These are phyloP conservation scores for Brettanomyces naardenensis DNA, from an alignment of 805 yeast genomes.

Conservation along the genomic window DNA sequence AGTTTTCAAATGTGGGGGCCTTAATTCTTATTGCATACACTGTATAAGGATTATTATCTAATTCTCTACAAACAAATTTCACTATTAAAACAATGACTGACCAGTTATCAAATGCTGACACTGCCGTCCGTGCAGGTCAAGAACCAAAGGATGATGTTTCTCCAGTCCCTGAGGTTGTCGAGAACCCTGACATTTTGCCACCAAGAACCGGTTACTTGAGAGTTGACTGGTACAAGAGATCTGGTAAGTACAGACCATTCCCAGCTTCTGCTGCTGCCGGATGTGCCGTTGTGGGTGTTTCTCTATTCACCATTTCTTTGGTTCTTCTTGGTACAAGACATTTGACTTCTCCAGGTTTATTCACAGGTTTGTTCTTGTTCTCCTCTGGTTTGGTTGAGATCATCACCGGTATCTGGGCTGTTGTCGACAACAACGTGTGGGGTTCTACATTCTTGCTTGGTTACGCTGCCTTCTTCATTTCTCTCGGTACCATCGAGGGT, in stretches of 20 bases:
- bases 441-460: constrained; percentile 38
- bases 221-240: constrained; percentile 36
- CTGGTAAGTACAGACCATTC: constrained; percentile 32
- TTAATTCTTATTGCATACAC: too few species aligned
- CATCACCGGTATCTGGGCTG: constrained; percentile 44
- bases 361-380: constrained; percentile 36
- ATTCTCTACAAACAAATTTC: too few species aligned
- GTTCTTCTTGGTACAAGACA: constrained; percentile 36
- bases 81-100: constrained; percentile 15
- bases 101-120: constrained; percentile 16
- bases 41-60: too few species aligned
- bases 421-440: constrained; percentile 38
- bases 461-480: constrained; percentile 43
- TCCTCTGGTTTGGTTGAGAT: constrained; percentile 42
- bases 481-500: constrained; percentile 34
- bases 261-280: constrained; percentile 47
- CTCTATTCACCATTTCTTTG: constrained; percentile 42
- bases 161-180: constrained; percentile 5
- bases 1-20: too few species aligned
- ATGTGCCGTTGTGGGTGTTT: constrained; percentile 34
- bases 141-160: constrained; percentile 11
- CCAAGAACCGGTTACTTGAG: constrained; percentile 34
- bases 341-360: constrained; percentile 33
- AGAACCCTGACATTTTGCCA: constrained; percentile 24
- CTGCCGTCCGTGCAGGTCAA: constrained; percentile 16